These are phyloP conservation scores for Sporothrix mexicana DNA, from an alignment of 2,329 filamentous ascomycete genomes.

Conservation along the genomic window DNA sequence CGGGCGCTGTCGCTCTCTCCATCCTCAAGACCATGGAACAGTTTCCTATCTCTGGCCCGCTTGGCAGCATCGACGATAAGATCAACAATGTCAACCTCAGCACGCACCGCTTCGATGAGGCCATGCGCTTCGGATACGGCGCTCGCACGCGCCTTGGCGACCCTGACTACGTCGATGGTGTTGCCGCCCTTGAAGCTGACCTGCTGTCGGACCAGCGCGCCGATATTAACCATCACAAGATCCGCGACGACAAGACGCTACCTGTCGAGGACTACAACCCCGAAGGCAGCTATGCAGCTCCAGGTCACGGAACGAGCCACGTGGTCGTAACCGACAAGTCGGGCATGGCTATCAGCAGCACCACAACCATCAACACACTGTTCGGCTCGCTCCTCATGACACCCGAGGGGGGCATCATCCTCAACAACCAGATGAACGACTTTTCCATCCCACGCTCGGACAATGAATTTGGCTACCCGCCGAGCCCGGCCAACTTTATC, in stretches of 20 bases:
- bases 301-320: constrained; percentile 71
- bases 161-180: constrained; percentile 71
- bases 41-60: constrained; percentile 59
- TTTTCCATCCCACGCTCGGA: constrained; percentile 80
- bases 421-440: constrained; percentile 76
- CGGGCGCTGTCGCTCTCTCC: constrained; percentile 75
- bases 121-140: constrained; percentile 88
- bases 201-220: constrained; percentile 71
- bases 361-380: constrained; percentile 85
- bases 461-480: constrained; percentile 86
- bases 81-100: constrained; percentile 64
- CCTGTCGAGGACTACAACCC: constrained; percentile 78
- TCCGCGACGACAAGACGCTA: constrained; percentile 73
- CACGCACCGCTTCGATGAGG: constrained; percentile 83
- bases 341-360: constrained; percentile 79
- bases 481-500: constrained; percentile 81
- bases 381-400: constrained; percentile 83
- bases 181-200: constrained; percentile 66
- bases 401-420: constrained; percentile 80
- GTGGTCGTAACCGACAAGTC: constrained; percentile 72
- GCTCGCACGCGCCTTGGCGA: constrained; percentile 81
- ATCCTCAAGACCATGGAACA: constrained; percentile 84
- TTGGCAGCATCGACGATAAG: constrained; percentile 50
- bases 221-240: constrained; percentile 65
- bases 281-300: constrained; percentile 31